Conservation (phyloP, 2,329 filamentous ascomycete species). For the Fusarium redolens region DNA sequence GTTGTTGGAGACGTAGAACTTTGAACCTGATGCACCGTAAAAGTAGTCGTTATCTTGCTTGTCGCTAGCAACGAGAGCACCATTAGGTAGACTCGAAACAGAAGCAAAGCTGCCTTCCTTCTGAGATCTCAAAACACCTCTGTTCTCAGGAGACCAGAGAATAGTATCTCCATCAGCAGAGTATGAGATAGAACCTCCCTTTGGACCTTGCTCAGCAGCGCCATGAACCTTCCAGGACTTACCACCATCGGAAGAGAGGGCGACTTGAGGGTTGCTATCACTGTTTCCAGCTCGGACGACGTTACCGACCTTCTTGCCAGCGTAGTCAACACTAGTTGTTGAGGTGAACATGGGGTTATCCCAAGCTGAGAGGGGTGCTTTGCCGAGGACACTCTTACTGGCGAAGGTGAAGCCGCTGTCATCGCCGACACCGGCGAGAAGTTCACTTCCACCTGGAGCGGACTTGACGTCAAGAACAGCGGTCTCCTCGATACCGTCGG, state of each 20-base stretch:
- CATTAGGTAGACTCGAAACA: conserved; percentile 57
- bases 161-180: conserved; percentile 63
- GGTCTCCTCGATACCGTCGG: conserved; percentile 66
- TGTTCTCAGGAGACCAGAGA: conserved; percentile 57
- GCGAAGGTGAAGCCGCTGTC: conserved; percentile 64
- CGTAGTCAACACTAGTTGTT: conserved; percentile 60
- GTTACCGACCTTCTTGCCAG: conserved; percentile 57
- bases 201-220: conserved; percentile 57
- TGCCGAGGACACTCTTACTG: conserved; percentile 51
- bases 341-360: conserved; percentile 59
- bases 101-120: conserved; percentile 56
- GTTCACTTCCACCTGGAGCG: conserved; percentile 61
- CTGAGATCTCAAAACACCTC: conserved; percentile 56
- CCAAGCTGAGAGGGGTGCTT: conserved; percentile 58
- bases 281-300: conserved; percentile 63
- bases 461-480: conserved; percentile 62
- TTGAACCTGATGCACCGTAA: conserved; percentile 59
- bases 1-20: conserved; percentile 65
- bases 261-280: conserved; percentile 57
- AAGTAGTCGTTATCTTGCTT: conserved; percentile 64
- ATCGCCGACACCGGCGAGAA: conserved; percentile 63
- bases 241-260: conserved; percentile 63
- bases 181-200: conserved; percentile 60
- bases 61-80: conserved; percentile 64
- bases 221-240: conserved; percentile 59